Percentiles rank a stretch among this genome's conserved stretches.
These are phyloP conservation scores for Tricholoma terreum DNA, from an alignment of 768 basidiomycete species.

Conservation along the genomic window DNA sequence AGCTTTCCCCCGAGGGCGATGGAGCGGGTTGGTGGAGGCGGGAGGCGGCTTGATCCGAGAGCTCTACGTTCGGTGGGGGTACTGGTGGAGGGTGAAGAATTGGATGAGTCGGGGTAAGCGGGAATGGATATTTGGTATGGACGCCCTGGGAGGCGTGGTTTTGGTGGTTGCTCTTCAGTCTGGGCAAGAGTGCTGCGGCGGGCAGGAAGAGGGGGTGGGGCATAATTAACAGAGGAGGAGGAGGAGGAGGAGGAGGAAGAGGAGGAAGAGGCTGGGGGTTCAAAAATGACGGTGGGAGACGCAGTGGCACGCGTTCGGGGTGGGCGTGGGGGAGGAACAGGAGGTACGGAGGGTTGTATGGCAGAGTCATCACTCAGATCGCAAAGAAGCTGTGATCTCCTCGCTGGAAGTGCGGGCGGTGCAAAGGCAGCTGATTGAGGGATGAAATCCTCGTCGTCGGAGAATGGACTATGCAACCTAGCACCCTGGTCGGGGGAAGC, in stretches of 20 bases:
- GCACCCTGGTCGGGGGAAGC: constrained; percentile 14
- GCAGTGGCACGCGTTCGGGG: constrained; percentile 28
- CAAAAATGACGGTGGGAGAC: constrained; percentile 8
- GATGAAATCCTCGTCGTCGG: constrained; percentile 12
- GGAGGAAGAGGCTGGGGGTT: constrained; percentile 15
- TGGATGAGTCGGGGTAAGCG: constrained; percentile 9
- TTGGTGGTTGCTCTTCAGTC: constrained; percentile 19
- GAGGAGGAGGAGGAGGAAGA: constrained; percentile 17
- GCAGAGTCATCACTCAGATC: background rate
- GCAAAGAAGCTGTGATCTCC: constrained; percentile 1
- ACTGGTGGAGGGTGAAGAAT: constrained; percentile 12
- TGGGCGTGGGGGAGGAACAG: constrained; percentile 32
- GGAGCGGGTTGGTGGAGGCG: constrained; percentile 72
- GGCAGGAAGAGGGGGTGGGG: constrained; percentile 35
- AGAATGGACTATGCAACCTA: constrained; percentile 21
- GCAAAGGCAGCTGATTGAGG: constrained; percentile 10
- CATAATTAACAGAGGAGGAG: constrained; percentile 7
- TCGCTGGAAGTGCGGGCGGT: constrained; percentile 16
- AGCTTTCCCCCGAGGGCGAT: constrained; percentile 69
- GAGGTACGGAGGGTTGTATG: constrained; percentile 14
- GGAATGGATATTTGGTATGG: constrained; percentile 14
- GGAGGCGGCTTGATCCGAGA: constrained; percentile 43
- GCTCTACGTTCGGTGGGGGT: constrained; percentile 36
- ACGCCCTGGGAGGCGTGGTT: constrained; percentile 28
- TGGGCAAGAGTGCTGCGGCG: constrained; percentile 32